Evolutionary conservation across 2,329 filamentous ascomycete genomes (phyloP).

Genomic region (Emergomyces pasteurianus): DNA sequence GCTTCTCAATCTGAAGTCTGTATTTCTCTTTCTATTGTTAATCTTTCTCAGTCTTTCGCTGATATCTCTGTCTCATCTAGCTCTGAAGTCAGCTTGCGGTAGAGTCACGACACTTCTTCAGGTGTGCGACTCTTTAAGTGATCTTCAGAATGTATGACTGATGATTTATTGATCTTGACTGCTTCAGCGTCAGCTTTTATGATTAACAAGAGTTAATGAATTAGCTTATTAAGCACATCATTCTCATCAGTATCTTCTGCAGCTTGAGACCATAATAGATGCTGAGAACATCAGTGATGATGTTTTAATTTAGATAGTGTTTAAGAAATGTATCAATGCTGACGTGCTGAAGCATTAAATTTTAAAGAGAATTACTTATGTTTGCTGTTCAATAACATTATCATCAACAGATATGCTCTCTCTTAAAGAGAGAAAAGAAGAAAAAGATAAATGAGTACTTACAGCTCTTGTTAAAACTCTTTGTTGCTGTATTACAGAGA

Average conservation of each 20-base stretch:
- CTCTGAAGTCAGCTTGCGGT: background rate
- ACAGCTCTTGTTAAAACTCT: background rate
- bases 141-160: background rate
- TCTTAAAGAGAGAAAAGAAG: background rate
- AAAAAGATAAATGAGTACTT: background rate
- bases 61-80: background rate
- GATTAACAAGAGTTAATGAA: background rate
- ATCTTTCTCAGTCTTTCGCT: background rate
- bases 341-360: slow-evolving; percentile 13
- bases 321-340: slow-evolving; percentile 4
- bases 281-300: background rate
- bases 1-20: background rate
- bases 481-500: background rate
- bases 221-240: background rate
- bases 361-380: slow-evolving; percentile 11
- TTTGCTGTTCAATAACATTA: background rate
- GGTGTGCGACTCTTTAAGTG: background rate
- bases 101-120: background rate
- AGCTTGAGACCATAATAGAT: background rate
- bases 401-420: background rate
- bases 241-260: background rate
- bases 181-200: background rate
- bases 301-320: background rate
- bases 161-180: background rate
- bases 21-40: background rate